These are phyloP conservation scores for Salvia sclarea DNA, from an alignment of 305 asterid species.

Conservation along the genomic window DNA sequence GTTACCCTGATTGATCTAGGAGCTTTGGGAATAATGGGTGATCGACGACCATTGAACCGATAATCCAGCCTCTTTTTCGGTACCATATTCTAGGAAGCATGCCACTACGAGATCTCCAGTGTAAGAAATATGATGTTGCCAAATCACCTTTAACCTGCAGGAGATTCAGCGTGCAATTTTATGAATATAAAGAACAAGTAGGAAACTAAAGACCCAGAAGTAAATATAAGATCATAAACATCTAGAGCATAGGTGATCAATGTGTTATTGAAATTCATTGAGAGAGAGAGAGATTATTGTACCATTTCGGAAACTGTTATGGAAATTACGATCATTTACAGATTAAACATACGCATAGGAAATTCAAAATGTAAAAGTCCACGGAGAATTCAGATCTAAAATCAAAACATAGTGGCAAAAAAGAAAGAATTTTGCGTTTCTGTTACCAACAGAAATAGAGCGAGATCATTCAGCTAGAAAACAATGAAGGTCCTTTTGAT, in stretches of 20 bases:
- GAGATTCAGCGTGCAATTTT: slow-evolving; percentile 6
- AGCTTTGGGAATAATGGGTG: slow-evolving; percentile 65
- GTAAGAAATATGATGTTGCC: slow-evolving; percentile 31
- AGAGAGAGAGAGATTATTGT: background rate
- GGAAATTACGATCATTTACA: background rate
- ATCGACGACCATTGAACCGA: slow-evolving; percentile 45
- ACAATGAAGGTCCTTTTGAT: background rate
- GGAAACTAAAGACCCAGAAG: background rate
- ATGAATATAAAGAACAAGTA: slow-evolving; percentile 14
- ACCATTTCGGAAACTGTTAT: background rate
- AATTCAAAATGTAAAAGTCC: background rate
- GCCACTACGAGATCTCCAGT: slow-evolving; percentile 51
- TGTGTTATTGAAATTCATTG: background rate
- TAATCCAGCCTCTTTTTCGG: slow-evolving; percentile 53
- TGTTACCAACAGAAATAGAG: background rate
- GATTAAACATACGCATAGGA: background rate
- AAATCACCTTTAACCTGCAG: slow-evolving; percentile 44
- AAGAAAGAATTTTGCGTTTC: background rate
- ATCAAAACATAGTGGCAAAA: background rate
- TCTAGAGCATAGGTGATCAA: background rate
- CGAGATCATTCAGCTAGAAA: slow-evolving; percentile 1
- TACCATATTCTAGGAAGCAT: slow-evolving; percentile 63
- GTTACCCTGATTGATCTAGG: slow-evolving; percentile 77
- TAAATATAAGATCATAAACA: background rate
- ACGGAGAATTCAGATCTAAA: slow-evolving; percentile 29